Evolutionary conservation across 345 rosid genomes (phyloP), one percentile per base, ranked within the genome.

Genomic region (Eucalyptus grandis): DNA sequence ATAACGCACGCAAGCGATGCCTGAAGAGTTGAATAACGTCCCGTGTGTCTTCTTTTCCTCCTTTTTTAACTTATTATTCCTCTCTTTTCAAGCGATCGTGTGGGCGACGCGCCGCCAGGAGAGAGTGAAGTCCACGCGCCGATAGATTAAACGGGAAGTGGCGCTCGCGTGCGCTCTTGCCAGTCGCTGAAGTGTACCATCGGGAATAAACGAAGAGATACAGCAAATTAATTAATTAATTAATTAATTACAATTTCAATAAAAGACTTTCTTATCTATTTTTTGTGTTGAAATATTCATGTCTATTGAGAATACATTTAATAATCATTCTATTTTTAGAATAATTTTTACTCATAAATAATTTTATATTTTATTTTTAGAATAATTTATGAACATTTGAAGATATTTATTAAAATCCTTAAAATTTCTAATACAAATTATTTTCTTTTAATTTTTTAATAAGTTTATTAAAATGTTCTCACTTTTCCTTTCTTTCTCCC

Each of bases 301-400:
- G 56, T 51, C 4, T 17, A 0, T 17, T 51, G 9, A 51, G 0
- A 4, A 1, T 19, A 19, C 56, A 7, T 17, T 3, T 14, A 15
- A 17, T 7, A 53, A 53, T 53, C 24, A 19, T 19, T 8, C 4
- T 8, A 53, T 53, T 53, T n/a, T 8, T 4, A 19, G 9, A 19
- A 7, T 19, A 53, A 53, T 53, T 17, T 53, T 51, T 51, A 16
- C 8, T 17, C 0, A 51, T 0, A 53, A 53, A 53, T 53, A 19
- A 19, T 7, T 53, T 53, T 19, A 0, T 8, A 19, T 8, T 53
- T 1, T 53, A 19, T 53, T 53, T 53, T 4, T 0, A 53, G 1
- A 53, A 8, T 0, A 53, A 53, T 8, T 53, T 19, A 1, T 53
- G 4, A 53, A 9, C 0, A 19, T 19, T 53, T 19, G 9, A 4